A percentile compares a stretch with the other conserved stretches of the same genome.
phyloP scores from a whole-genome alignment of 2,329 filamentous ascomycete species.

The Xylaria sp. region DNA sequence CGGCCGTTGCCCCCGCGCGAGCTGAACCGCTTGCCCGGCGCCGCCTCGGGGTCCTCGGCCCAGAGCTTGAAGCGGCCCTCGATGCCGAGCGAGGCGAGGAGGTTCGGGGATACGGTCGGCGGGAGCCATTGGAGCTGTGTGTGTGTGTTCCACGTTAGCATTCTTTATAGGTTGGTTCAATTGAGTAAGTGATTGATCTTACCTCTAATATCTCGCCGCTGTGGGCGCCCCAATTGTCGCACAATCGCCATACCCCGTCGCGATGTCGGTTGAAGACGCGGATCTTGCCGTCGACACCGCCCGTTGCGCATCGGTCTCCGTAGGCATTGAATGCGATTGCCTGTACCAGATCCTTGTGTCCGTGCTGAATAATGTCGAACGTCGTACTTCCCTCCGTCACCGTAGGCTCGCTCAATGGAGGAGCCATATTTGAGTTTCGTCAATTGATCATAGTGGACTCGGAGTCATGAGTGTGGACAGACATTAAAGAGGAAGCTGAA shows the following conservation, averaged over 20 bases:
- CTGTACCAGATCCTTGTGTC: slow-evolving; percentile 83
- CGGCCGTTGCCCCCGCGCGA: slow-evolving; percentile 61
- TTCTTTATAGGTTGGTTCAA: slow-evolving; percentile 45
- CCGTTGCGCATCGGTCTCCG: slow-evolving; percentile 89
- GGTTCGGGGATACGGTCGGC: slow-evolving; percentile 84
- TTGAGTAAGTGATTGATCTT: slow-evolving; percentile 60
- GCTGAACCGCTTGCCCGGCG: slow-evolving; percentile 84
- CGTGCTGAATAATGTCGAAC: slow-evolving; percentile 75
- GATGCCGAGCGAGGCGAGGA: slow-evolving; percentile 87
- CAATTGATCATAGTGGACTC: slow-evolving; percentile 32
- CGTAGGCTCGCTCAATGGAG: slow-evolving; percentile 39
- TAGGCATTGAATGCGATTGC: slow-evolving; percentile 92
- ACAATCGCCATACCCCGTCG: slow-evolving; percentile 80
- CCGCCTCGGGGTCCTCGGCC: slow-evolving; percentile 87
- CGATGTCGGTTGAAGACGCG: slow-evolving; percentile 89
- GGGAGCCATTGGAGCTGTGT: slow-evolving; percentile 90
- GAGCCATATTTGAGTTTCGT: slow-evolving; percentile 39
- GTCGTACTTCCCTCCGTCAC: slow-evolving; percentile 55
- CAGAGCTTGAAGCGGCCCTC: slow-evolving; percentile 92
- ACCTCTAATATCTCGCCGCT: slow-evolving; percentile 91
- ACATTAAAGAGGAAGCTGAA: not conserved
- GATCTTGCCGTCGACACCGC: slow-evolving; percentile 91
- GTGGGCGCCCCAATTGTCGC: slow-evolving; percentile 90
- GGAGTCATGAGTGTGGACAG: slow-evolving; percentile 1
- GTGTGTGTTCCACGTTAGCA: slow-evolving; percentile 37